Conservation (phyloP, 2,329 filamentous ascomycete genomes). For the Cercospora sp. region DNA sequence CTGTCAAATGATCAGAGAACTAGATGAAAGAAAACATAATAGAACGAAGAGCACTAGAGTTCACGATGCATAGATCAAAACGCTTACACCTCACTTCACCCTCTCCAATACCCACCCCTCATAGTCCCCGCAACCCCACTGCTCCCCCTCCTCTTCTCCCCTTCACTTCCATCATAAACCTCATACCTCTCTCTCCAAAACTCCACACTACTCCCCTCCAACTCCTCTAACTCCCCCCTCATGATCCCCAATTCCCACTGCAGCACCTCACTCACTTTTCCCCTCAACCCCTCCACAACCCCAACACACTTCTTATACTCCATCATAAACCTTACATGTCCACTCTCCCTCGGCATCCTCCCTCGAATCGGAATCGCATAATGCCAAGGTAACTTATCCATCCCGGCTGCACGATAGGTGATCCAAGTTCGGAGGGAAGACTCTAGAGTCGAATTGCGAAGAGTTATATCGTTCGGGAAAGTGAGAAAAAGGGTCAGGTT, state of each 20-base stretch:
- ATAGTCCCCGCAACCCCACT: background rate
- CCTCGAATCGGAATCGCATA: slow-evolving; percentile 22
- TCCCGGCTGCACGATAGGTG: slow-evolving; percentile 20
- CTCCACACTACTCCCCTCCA: background rate
- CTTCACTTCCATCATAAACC: no score
- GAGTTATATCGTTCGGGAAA: background rate
- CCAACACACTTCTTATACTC: slow-evolving; percentile 2
- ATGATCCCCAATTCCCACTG: slow-evolving; percentile 28
- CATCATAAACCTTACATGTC: background rate
- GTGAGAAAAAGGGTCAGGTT: slow-evolving; percentile 24
- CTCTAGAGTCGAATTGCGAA: no score
- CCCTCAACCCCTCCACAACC: background rate
- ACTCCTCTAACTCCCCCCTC: slow-evolving; percentile 21
- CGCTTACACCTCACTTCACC: background rate
- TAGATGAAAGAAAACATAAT: background rate
- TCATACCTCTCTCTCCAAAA: background rate
- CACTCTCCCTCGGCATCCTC: background rate
- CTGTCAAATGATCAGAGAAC: background rate
- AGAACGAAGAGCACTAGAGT: background rate
- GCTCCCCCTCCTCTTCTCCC: background rate
- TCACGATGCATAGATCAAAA: background rate
- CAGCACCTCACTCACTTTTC: slow-evolving; percentile 23
- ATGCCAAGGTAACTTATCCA: slow-evolving; percentile 32
- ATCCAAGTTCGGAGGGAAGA: slow-evolving; percentile 29
- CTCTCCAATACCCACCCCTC: background rate